Evolutionary conservation across 1,139 yeast genomes (phyloP), one percentile per base, ranked within the genome.

Genomic region (Hyphopichia pseudoburtonii): DNA sequence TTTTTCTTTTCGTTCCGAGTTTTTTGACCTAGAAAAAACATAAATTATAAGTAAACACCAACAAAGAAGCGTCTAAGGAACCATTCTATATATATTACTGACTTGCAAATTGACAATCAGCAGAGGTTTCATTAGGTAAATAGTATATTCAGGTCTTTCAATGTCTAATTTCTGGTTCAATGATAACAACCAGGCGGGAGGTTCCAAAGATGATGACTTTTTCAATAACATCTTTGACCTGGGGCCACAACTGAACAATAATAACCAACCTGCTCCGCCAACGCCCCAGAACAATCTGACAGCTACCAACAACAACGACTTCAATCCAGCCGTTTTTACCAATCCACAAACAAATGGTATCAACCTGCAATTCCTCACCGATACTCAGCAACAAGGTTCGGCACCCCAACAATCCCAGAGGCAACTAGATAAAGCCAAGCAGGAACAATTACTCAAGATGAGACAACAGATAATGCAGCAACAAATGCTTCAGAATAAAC

Each of bases 101-200:
- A n/a, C n/a, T n/a, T n/a, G n/a, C n/a, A n/a, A n/a, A n/a, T n/a
- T n/a, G n/a, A n/a, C n/a, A n/a, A n/a, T n/a, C n/a, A n/a, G n/a
- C n/a, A n/a, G n/a, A n/a, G n/a, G n/a, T n/a, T n/a, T n/a, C n/a
- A n/a, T n/a, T n/a, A n/a, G n/a, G n/a, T n/a, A n/a, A n/a, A n/a
- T n/a, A n/a, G n/a, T n/a, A n/a, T n/a, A n/a, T n/a, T n/a, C n/a
- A n/a, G n/a, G n/a, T n/a, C n/a, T n/a, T n/a, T n/a, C 23, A n/a
- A 70, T 70, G 76, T 55, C 70, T 14, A 65, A 61, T 51, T 64
- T 63, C 50, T 70, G 76, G 73, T 61, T 69, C 48, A 67, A 68
- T 52, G 75, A 69, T 3, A 19, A 21, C 3, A 27, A 28, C 23
- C 26, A 21, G 28, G 24, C 24, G 11, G 25, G 18, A 5, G 7